Conservation (phyloP, 805 yeast genomes). For the Candida coleopterorum region DNA sequence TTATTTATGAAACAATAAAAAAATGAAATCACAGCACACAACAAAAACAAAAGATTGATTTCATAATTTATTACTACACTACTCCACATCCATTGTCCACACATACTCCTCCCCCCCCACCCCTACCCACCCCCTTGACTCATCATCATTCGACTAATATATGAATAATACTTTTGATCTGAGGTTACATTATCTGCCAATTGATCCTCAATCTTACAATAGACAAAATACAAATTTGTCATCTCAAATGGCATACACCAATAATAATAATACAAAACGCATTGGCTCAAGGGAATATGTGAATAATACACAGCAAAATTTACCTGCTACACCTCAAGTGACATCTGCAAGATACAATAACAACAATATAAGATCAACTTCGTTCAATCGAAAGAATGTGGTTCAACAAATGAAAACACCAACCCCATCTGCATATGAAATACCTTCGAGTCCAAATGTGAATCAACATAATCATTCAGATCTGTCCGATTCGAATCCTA, state of each 20-base stretch:
- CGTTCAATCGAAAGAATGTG: slow-evolving; percentile 9
- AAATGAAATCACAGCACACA: slow-evolving; percentile 3
- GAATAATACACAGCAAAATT: too few relatives aligned
- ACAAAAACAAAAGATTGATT: not conserved
- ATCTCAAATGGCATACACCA: slow-evolving; percentile 21
- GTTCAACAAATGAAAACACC: slow-evolving; percentile 28
- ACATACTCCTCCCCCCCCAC: not conserved
- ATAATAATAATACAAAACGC: slow-evolving; percentile 19
- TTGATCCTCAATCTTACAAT: not conserved
- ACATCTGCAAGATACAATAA: slow-evolving; percentile 9
- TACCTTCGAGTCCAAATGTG: slow-evolving; percentile 36
- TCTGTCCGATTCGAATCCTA: slow-evolving; percentile 36
- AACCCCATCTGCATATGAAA: slow-evolving; percentile 37
- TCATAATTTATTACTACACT: not conserved
- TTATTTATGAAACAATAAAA: slow-evolving; percentile 4
- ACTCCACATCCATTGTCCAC: not conserved
- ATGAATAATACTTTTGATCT: slow-evolving; percentile 10
- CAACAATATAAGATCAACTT: slow-evolving; percentile 6
- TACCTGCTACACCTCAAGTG: slow-evolving; percentile 5
- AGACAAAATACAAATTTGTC: slow-evolving; percentile 35
- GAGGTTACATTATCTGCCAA: slow-evolving; percentile 6
- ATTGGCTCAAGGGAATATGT: too few relatives aligned
- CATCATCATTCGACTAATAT: not conserved
- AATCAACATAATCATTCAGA: slow-evolving; percentile 33
- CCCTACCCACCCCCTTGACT: too few relatives aligned